Percentiles rank a stretch among this genome's conserved stretches.
phyloP scores from a whole-genome alignment of 345 rosid genomes.

The Litchi chinensis region DNA sequence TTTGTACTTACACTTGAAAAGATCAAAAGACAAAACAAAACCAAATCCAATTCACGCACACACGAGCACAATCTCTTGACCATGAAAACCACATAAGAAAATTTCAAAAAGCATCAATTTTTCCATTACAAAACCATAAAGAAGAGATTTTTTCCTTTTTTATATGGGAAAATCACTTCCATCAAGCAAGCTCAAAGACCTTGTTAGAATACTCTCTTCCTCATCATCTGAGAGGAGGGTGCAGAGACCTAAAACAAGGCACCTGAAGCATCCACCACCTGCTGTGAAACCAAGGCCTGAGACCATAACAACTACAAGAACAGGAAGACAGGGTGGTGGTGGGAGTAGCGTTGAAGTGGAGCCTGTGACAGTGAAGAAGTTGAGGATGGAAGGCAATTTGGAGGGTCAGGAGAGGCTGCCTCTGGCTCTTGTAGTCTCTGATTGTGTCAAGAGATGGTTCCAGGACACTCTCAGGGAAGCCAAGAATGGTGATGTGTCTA shows the following conservation, averaged over 20 bases:
- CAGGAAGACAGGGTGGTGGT: slow-evolving; percentile 24
- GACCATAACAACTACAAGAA: background rate
- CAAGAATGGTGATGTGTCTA: slow-evolving; percentile 63
- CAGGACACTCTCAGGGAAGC: slow-evolving; percentile 78
- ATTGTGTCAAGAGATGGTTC: slow-evolving; percentile 75
- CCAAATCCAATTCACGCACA: background rate
- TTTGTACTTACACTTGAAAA: background rate
- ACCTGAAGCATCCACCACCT: slow-evolving; percentile 24
- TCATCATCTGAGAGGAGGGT: slow-evolving; percentile 30
- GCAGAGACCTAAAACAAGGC: slow-evolving; percentile 31
- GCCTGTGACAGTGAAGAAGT: slow-evolving; percentile 31
- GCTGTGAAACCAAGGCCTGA: slow-evolving; percentile 3
- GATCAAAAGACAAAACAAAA: background rate
- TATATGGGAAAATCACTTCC: slow-evolving; percentile 68
- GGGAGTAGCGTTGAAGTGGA: slow-evolving; percentile 31
- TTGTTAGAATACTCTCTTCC: slow-evolving; percentile 45
- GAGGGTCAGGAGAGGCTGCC: slow-evolving; percentile 49
- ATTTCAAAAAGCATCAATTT: background rate
- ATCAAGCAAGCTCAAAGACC: slow-evolving; percentile 38
- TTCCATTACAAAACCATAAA: background rate
- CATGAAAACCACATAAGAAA: slow-evolving; percentile 24
- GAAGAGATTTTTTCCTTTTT: background rate
- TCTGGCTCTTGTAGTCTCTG: slow-evolving; percentile 65
- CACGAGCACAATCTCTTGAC: slow-evolving; percentile 9
- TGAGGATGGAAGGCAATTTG: slow-evolving; percentile 39